Evolutionary conservation across 2,329 filamentous ascomycete genomes (phyloP).

Genomic region (Aspergillus awamori): DNA sequence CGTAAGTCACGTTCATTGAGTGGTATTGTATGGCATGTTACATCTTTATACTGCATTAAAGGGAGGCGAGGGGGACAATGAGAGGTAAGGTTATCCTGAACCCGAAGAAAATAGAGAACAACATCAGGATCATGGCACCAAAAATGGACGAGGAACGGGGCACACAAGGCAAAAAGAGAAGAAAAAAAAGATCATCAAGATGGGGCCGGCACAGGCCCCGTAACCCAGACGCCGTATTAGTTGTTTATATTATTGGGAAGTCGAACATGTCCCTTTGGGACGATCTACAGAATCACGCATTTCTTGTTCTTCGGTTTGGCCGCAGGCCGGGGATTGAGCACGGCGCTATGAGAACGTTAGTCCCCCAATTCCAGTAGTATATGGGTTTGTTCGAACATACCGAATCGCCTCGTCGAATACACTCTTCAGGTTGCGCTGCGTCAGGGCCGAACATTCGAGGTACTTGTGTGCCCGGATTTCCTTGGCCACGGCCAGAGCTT

Average conservation of each 20-base stretch:
- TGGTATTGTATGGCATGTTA: slow-evolving; percentile 30
- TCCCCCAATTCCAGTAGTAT: neutral
- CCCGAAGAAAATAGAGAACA: slow-evolving; percentile 13
- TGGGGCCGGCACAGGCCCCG: slow-evolving; percentile 27
- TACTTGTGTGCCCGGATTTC: slow-evolving; percentile 97
- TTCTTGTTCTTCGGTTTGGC: slow-evolving; percentile 51
- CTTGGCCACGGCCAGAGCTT: slow-evolving; percentile 84
- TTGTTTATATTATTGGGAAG: slow-evolving; percentile 40
- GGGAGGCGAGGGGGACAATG: slow-evolving; percentile 12
- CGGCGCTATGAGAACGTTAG: slow-evolving; percentile 40
- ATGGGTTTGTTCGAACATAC: slow-evolving; percentile 56
- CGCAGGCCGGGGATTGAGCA: slow-evolving; percentile 52
- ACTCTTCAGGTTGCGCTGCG: slow-evolving; percentile 95
- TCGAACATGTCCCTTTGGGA: slow-evolving; percentile 27
- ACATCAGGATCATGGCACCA: slow-evolving; percentile 26
- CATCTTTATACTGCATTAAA: slow-evolving; percentile 31
- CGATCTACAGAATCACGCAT: slow-evolving; percentile 49
- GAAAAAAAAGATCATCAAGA: slow-evolving; percentile 22
- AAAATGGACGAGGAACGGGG: slow-evolving; percentile 13
- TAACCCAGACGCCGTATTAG: slow-evolving; percentile 43
- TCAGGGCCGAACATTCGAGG: slow-evolving; percentile 94
- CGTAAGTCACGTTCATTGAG: slow-evolving; percentile 22
- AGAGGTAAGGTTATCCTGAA: slow-evolving; percentile 17
- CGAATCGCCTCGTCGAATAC: slow-evolving; percentile 98
- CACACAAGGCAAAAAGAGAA: slow-evolving; percentile 17